Conservation (phyloP, 1,284 basidiomycete species). For the Laetiporus sulphureus region DNA sequence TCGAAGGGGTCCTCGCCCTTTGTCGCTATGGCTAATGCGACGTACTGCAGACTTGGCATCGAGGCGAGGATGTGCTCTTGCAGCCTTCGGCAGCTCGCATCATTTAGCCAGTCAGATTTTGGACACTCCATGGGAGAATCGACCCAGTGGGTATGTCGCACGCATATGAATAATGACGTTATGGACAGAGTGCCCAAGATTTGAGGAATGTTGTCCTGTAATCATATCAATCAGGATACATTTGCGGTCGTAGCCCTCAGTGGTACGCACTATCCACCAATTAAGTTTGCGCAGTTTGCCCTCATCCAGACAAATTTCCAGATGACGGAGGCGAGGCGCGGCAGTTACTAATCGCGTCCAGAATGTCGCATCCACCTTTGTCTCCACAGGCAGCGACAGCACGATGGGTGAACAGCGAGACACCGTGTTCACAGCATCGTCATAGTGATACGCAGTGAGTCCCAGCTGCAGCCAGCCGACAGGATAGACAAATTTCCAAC, state of each 20-base stretch:
- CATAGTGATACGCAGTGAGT: constrained; percentile 8
- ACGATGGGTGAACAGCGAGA: constrained; percentile 1
- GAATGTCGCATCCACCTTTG: constrained; percentile 5
- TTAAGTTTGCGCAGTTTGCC: constrained; percentile 2
- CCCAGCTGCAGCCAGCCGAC: constrained; percentile 7
- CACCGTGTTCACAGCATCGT: constrained; percentile 3
- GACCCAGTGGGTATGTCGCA: constrained; percentile 3
- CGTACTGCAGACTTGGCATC: constrained; percentile 3
- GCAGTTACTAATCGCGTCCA: constrained; percentile 2
- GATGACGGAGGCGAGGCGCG: constrained; percentile 3
- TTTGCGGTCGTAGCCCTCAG: not conserved
- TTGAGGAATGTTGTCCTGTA: constrained; percentile 3
- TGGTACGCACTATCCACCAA: constrained; percentile 6
- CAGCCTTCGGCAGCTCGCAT: not conserved
- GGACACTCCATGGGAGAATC: not conserved
- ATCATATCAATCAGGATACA: not conserved
- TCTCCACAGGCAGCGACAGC: constrained; percentile 8
- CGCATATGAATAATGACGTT: constrained; percentile 3
- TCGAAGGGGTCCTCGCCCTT: constrained; percentile 7
- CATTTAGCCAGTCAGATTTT: not conserved
- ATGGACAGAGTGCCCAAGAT: constrained; percentile 2
- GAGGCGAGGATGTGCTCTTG: not conserved
- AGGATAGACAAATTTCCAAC: constrained; percentile 5
- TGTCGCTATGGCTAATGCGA: constrained; percentile 3
- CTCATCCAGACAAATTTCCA: constrained; percentile 8